Conservation (phyloP, 2,329 filamentous ascomycete species). For the Dothideomycetes sp. region DNA sequence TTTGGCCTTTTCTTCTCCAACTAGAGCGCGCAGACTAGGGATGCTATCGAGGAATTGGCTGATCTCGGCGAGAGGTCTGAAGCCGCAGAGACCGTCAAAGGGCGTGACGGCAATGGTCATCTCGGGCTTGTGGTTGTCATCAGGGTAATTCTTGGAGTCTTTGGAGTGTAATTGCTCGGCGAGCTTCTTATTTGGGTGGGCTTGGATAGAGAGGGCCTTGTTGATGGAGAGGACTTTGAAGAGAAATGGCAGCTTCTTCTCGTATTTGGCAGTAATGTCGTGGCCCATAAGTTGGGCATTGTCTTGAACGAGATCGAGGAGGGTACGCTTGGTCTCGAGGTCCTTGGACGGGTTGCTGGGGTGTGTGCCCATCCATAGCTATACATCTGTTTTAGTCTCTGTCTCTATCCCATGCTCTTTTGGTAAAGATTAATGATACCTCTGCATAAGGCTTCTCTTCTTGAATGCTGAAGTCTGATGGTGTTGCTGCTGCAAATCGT, state of each 20-base stretch:
- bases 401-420: constrained; percentile 7
- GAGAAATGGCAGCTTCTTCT: constrained; percentile 78
- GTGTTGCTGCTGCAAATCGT: constrained; percentile 77
- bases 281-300: constrained; percentile 73
- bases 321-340: constrained; percentile 66
- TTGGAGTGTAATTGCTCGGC: constrained; percentile 77
- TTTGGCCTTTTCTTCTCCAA: constrained; percentile 35
- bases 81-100: constrained; percentile 93
- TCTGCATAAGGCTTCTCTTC: constrained; percentile 89
- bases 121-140: constrained; percentile 99
- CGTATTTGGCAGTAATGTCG: constrained; percentile 64
- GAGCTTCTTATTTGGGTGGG: constrained; percentile 61
- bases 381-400: constrained; percentile 10
- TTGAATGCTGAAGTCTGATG: constrained; percentile 66
- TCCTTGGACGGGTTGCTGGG: constrained; percentile 92
- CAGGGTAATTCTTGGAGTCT: constrained; percentile 90
- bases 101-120: constrained; percentile 97
- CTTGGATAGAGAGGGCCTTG: constrained; percentile 94
- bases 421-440: constrained; percentile 36
- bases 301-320: constrained; percentile 78
- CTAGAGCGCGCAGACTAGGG: constrained; percentile 36
- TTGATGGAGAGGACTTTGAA: constrained; percentile 96
- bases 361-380: constrained; percentile 99
- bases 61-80: constrained; percentile 79
- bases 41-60: constrained; percentile 67